Evolutionary conservation across 1,284 basidiomycete species (phyloP), one percentile per base, ranked within the genome.

Genomic region (Microbotryomycetes sp.): DNA sequence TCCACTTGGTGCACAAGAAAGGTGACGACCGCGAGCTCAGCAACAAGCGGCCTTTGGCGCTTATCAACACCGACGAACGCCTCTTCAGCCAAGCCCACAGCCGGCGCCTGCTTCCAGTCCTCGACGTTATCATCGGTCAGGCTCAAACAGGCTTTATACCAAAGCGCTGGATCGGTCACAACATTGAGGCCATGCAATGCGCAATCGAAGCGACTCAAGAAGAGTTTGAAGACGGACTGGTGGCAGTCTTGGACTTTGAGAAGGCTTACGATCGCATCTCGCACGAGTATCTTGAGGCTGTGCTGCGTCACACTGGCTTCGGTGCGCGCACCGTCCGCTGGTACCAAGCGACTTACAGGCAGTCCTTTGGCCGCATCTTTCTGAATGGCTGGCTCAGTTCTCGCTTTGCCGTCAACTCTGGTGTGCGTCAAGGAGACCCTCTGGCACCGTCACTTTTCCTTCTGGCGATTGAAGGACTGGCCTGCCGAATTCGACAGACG

Each of bases 21-120:
- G 46, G 45, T 26, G 56, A 58, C 31, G 52, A 52, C 41, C 31
- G 45, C 28, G 47, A 52, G 48, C 49, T 58, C n/a, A 35, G 13
- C 6, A 58, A 58, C 27, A 58, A 58, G 56, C 29, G 56, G 26
- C 56, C 56, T 21, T 45, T 58, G 15, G 50, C 56, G 6, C 30
- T 58, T 5, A 58, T 58, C 24, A 58, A 58, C 35, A 58, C 56
- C 9, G 56, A 58, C 27, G 56, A 58, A 21, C 56, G 51, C 31
- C 29, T 58, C 7, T 48, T 58, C 48, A 50, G 52, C 24, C 26
- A 50, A 45, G 56, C 56, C 23, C 35, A 51, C 18, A 58, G 51
- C 26, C 23, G 15, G 50, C 56, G 56, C n/a, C 56, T 58, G 3
- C 27, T 30, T 5, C 50, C 50, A 5, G 9, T 52, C 18, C 30